Evolutionary conservation across 768 basidiomycete species (phyloP), one percentile per base, ranked within the genome.

Genomic region (Leccinum fibrillosum): DNA sequence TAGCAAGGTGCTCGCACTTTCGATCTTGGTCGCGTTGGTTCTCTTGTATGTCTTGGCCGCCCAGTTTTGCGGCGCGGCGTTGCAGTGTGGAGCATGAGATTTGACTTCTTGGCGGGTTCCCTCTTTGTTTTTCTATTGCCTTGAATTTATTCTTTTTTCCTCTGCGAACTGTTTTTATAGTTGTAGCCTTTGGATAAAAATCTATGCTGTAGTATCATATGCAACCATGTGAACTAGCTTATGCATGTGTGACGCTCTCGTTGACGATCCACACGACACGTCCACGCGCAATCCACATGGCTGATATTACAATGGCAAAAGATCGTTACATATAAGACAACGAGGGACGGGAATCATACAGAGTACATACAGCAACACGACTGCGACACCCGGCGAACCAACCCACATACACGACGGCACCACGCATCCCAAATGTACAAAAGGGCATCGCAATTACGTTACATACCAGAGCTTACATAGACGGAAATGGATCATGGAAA

Each of bases 51-150:
- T 98, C 52, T 75, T 98, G 60, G 75, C 87, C 19, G 94, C 96
- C 1, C 89, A 94, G 73, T 89, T 94, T 73, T 98, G 96, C 68
- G 95, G 95, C 13, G 84, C 86, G 1, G 84, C 82, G 47, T 73
- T 97, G 68, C 88, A 84, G 53, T 93, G 91, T 59, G 76, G 78
- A 4, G 47, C 59, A 2, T 59, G 50, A 21, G 17, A 9, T 13
- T 8, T 4, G 35, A 13, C 21, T 17, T 32, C 9, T 39, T 30
- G 32, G 12, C 23, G 42, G 34, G 13, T 5, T 35, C 30, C 19
- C 15, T 42, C 30, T 42, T 37, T 47, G 32, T 34, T 28, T 35
- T 45, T 13, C 34, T 60, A 44, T 52, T 55, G 55, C 21, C 55
- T 17, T 1, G 49, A 53, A 57, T 11, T 2, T 34, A 17, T 30